Base-by-base conservation (phyloP, 2,329 filamentous ascomycete species). In the Chaetothyriales sp. region DNA sequence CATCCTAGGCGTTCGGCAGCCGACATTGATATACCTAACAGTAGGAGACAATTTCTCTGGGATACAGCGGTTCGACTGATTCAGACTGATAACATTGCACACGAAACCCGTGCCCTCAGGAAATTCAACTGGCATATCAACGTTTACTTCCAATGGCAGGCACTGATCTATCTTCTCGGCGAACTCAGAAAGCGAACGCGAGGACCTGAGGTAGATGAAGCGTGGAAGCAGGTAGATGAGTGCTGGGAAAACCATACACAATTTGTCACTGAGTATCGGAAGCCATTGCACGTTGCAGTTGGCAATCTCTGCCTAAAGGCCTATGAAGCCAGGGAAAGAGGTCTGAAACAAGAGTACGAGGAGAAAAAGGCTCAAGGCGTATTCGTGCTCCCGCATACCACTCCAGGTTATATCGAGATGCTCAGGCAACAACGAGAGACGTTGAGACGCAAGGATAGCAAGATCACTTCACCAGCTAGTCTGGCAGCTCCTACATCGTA, bases 131-230 rank as follows among this genome's bases (percentile, higher is more conserved):
- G 73, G 72, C 70, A 74, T 57, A 64, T 70, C 49, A 66, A 73
- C 22, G 63, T 67, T 25, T 68, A 74, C 43, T 77, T 76, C 60
- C 69, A 70, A 18, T 77, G 74, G 73, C 74, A 77, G 50, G 68
- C 73, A 8, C 68, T 75, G 45, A 70, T 77, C n/a, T 72, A 74
- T 58, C 65, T 77, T 46, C 61, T 77, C 33, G 68, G 64, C 51
- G 69, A 71, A 29, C 61, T 73, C 13, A 61, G 66, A 10, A 62
- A 66, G 29, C 66, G 67, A 46, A 60, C 65, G 4, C 56, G 69
- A 19, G 65, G 63, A 6, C 62, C 67, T 22, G 62, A 73, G 18
- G 65, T 62, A 6, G 56, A 57, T 25, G 59, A 63, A 47, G 72
- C 68, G 0, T 78, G 76, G 76, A 58, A 62, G 13, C 63, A 71